Evolutionary conservation across 176 grass and related monocot species (phyloP).

Genomic region (Miscanthus lutarioriparius): DNA sequence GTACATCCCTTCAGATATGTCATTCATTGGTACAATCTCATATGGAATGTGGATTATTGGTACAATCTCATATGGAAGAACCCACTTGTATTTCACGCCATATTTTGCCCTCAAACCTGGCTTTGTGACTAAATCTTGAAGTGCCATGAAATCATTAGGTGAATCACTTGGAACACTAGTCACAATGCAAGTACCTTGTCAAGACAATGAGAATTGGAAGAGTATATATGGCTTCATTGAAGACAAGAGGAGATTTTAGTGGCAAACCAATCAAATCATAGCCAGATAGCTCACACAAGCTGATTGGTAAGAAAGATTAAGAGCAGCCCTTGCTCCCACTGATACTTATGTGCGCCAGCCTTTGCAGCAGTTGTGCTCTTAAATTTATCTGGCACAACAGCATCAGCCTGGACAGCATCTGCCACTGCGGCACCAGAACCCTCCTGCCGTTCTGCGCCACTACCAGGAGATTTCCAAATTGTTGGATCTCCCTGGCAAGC

Average conservation of each 20-base stretch:
- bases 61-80: slow-evolving; percentile 50
- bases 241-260: slow-evolving; percentile 59
- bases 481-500: slow-evolving; percentile 53
- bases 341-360: too few relatives aligned
- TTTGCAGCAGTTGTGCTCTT: too few relatives aligned
- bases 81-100: slow-evolving; percentile 62
- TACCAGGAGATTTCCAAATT: slow-evolving; percentile 62
- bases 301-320: slow-evolving; percentile 56
- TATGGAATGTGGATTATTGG: slow-evolving; percentile 67
- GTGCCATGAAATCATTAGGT: slow-evolving; percentile 67
- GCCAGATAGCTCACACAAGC: slow-evolving; percentile 28
- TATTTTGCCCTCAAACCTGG: slow-evolving; percentile 60
- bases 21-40: slow-evolving; percentile 10
- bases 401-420: too few relatives aligned
- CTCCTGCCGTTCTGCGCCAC: slow-evolving; percentile 48
- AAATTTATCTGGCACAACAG: too few relatives aligned
- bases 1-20: slow-evolving; percentile 78
- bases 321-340: slow-evolving; percentile 38
- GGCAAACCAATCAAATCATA: slow-evolving; percentile 58
- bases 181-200: slow-evolving; percentile 61
- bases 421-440: slow-evolving; percentile 10
- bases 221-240: slow-evolving; percentile 57
- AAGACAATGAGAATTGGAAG: slow-evolving; percentile 67
- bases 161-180: slow-evolving; percentile 46
- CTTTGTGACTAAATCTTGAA: slow-evolving; percentile 65